Percentiles rank a stretch among this genome's conserved stretches.
Evolutionary conservation across 768 basidiomycete genomes (phyloP).

Genomic region (Daedaleopsis sinensis): DNA sequence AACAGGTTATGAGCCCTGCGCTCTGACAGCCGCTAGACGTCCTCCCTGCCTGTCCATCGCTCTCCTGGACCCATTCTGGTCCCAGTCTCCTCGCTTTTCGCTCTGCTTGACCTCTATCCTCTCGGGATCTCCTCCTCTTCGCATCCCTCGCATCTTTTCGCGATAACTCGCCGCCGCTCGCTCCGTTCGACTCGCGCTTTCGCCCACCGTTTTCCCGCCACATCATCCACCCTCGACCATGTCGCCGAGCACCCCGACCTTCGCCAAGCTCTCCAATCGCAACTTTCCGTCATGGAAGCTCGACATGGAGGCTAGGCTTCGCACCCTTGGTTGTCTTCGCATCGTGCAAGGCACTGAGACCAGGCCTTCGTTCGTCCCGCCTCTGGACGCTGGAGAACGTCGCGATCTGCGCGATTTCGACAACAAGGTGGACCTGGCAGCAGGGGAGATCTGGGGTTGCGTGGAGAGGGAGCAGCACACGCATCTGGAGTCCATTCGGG

Average conservation of each 20-base stretch:
- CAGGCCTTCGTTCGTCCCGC: not conserved
- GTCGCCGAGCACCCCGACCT: slow-evolving; percentile 1
- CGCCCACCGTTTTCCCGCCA: no score
- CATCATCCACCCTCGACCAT: slow-evolving; percentile 1
- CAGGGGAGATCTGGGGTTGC: no score
- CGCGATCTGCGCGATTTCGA: slow-evolving; percentile 3
- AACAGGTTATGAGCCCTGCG: slow-evolving; percentile 13
- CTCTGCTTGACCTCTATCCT: no score
- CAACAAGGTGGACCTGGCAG: slow-evolving; percentile 5
- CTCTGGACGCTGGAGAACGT: not conserved
- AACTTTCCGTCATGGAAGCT: no score
- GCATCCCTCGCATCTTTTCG: not conserved
- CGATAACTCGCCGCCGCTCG: not conserved
- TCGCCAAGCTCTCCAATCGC: slow-evolving; percentile 13
- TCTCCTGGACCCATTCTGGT: slow-evolving; percentile 1
- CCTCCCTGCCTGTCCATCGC: slow-evolving; percentile 8
- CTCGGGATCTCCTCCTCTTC: not conserved
- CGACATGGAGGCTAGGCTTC: no score
- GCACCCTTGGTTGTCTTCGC: no score
- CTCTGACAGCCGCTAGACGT: slow-evolving; percentile 11
- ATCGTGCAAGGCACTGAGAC: slow-evolving; percentile 8
- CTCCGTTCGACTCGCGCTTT: not conserved
- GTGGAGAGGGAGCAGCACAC: slow-evolving; percentile 10
- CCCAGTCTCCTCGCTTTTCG: not conserved
- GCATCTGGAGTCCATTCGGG: slow-evolving; percentile 7